A percentile compares a stretch with the other conserved stretches of the same genome.
phyloP scores from a whole-genome alignment of 371 early-diverging fungal genomes.

The Entomophthora muscae region DNA sequence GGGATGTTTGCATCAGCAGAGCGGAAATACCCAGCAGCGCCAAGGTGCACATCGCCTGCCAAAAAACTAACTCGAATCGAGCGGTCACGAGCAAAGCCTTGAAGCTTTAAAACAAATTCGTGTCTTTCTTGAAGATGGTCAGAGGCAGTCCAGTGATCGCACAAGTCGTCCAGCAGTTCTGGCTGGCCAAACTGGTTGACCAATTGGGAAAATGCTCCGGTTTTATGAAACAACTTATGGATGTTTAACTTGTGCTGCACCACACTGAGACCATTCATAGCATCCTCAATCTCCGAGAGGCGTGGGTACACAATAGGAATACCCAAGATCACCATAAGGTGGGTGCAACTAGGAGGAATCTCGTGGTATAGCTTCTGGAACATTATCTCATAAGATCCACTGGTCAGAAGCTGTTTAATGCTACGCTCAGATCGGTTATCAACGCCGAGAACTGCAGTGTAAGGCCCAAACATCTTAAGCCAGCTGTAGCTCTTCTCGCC shows the following conservation, averaged over 20 bases:
- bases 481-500: conserved; percentile 22
- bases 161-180: conserved; percentile 61
- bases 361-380: conserved; percentile 30
- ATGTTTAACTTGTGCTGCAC: conserved; percentile 14
- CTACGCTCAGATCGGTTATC: conserved; percentile 69
- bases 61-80: conserved; percentile 62
- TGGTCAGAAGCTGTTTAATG: conserved; percentile 35
- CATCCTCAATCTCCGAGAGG: conserved; percentile 45
- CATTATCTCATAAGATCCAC: conserved; percentile 37
- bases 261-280: conserved; percentile 15
- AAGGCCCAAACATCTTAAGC: conserved; percentile 41
- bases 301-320: conserved; percentile 65
- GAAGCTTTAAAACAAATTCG: conserved; percentile 38
- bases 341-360: conserved; percentile 33
- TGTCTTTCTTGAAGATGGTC: conserved; percentile 51
- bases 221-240: conserved; percentile 25
- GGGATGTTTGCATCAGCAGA: conserved; percentile 22
- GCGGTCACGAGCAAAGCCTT: conserved; percentile 33
- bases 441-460: conserved; percentile 37
- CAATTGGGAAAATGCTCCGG: conserved; percentile 25
- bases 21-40: conserved; percentile 41
- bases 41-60: conserved; percentile 75
- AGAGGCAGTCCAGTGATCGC: conserved; percentile 44
- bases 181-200: conserved; percentile 61
- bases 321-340: conserved; percentile 46